These are phyloP conservation scores for Sclerotinia nivalis DNA, from an alignment of 2,329 filamentous ascomycete species.

Conservation along the genomic window DNA sequence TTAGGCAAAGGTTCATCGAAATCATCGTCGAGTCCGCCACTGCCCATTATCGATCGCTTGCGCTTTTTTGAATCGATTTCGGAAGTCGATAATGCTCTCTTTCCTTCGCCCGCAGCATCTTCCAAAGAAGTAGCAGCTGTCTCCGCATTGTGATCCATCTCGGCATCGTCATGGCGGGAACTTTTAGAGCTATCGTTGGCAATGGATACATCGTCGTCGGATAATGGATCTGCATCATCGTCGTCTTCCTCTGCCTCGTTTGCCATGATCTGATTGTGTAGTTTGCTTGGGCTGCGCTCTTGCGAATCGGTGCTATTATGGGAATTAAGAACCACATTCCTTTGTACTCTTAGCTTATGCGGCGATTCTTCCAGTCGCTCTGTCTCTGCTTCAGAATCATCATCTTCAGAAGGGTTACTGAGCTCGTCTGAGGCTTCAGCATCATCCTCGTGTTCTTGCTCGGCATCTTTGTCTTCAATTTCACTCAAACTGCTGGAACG, in stretches of 20 bases:
- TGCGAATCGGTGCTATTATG: constrained; percentile 56
- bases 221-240: constrained; percentile 43
- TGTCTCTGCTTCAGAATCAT: constrained; percentile 86
- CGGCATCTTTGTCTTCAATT: constrained; percentile 72
- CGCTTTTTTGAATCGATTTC: constrained; percentile 43
- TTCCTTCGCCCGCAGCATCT: constrained; percentile 36
- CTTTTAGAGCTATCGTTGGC: constrained; percentile 42
- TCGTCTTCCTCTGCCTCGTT: constrained; percentile 48
- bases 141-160: constrained; percentile 32
- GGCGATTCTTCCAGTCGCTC: constrained; percentile 92
- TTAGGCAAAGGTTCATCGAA: constrained; percentile 48
- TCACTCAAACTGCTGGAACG: constrained; percentile 92
- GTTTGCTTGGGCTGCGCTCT: constrained; percentile 75
- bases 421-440: constrained; percentile 44
- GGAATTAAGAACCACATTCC: constrained; percentile 60
- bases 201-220: constrained; percentile 43
- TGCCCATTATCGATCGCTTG: constrained; percentile 42
- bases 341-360: constrained; percentile 59
- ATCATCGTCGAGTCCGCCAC: constrained; percentile 40
- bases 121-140: constrained; percentile 43
- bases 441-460: constrained; percentile 60
- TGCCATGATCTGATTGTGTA: constrained; percentile 58
- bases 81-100: constrained; percentile 30
- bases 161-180: constrained; percentile 45
- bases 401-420: constrained; percentile 52